Percentiles rank a stretch among this genome's conserved stretches.
Evolutionary conservation across 208 protist genomes (phyloP).

Genomic region (Phytomonas serpens): DNA sequence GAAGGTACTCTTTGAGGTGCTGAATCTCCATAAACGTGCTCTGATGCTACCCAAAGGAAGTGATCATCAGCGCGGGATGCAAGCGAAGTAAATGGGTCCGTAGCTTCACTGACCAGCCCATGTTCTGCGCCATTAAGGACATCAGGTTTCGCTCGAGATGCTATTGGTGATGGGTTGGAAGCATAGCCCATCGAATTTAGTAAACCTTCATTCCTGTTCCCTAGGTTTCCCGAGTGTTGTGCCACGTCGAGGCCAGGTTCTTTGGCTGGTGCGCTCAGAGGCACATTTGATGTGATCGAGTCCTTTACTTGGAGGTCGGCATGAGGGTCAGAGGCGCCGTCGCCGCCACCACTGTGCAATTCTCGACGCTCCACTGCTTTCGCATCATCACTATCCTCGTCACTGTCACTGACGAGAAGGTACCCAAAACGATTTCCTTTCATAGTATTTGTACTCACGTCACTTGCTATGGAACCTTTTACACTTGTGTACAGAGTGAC

Average conservation of each 20-base stretch:
- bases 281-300: background rate
- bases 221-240: background rate
- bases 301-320: background rate
- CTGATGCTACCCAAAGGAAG: background rate
- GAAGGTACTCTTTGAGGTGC: background rate
- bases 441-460: slow-evolving; percentile 6
- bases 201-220: background rate
- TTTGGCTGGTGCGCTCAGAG: background rate
- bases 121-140: background rate
- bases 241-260: background rate
- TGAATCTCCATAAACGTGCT: background rate
- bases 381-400: slow-evolving; percentile 32
- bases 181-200: background rate
- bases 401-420: slow-evolving; percentile 43
- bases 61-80: background rate
- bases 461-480: slow-evolving; percentile 6
- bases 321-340: background rate
- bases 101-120: background rate
- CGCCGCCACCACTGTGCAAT: slow-evolving; percentile 10
- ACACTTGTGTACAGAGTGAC: background rate
- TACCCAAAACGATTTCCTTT: slow-evolving; percentile 24
- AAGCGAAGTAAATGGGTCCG: background rate
- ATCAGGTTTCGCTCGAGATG: background rate
- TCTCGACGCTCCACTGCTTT: slow-evolving; percentile 15
- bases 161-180: background rate